Conservation (phyloP, 805 yeast genomes). For the Yarrowia sp. region DNA sequence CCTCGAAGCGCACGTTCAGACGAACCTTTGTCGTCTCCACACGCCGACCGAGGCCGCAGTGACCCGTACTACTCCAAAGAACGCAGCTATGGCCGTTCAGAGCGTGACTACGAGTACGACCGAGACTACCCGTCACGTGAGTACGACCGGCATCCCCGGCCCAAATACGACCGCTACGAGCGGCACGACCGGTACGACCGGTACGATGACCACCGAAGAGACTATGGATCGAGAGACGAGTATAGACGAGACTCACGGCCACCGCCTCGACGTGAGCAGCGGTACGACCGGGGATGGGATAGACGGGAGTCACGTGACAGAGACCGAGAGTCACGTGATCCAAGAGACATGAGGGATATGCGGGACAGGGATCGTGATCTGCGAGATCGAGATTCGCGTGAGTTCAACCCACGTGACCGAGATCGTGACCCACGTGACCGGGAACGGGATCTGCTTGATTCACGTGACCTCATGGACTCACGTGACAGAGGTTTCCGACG, state of each 20-base stretch:
- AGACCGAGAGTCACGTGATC: neutral
- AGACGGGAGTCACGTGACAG: conserved; percentile 30
- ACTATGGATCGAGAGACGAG: conserved; percentile 14
- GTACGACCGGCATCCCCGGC: neutral
- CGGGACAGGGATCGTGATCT: neutral
- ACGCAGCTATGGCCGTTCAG: conserved; percentile 4
- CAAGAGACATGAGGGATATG: neutral
- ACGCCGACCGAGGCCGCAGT: neutral
- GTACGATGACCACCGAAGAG: conserved; percentile 18
- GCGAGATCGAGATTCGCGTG: neutral
- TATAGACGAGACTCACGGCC: neutral
- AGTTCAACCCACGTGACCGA: neutral
- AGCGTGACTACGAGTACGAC: conserved; percentile 12
- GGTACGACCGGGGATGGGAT: conserved; percentile 25
- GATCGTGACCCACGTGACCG: neutral
- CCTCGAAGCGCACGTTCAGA: conserved; percentile 5
- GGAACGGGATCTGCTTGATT: neutral
- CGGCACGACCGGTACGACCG: neutral
- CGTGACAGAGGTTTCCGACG: too few species aligned
- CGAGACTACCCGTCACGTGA: conserved; percentile 22
- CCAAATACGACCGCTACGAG: neutral
- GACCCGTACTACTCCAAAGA: neutral
- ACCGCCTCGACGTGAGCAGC: neutral
- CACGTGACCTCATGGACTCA: too few species aligned
- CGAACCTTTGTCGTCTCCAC: neutral